Base-by-base conservation (phyloP, 2,329 filamentous ascomycete genomes). In the Chaetomium sp. region DNA sequence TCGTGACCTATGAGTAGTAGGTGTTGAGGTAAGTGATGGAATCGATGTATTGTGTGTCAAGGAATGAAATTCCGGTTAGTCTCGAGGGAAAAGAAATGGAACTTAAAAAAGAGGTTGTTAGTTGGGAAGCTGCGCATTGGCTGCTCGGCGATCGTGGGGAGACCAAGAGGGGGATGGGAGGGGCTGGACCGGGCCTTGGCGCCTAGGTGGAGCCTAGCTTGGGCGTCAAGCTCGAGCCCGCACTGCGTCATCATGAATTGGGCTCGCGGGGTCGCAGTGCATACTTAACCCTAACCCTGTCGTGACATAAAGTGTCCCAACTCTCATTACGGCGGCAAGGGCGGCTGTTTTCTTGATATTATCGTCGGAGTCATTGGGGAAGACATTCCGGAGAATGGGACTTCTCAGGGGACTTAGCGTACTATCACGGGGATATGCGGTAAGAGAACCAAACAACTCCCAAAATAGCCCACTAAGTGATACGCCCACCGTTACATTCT, bases 1-100 rank as follows among this genome's bases (percentile, higher is more conserved):
- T 52, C 43, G 32, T 48, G 52, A 51, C 59, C 53, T 61, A 52
- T 56, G 54, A 57, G 57, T 55, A 56, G 58, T 51, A 45, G 59
- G 61, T 55, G 57, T 57, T 53, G 59, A 57, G 57, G 6, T 40
- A 33, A 32, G 37, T 37, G 36, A 50, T 46, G 54, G 54, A 19
- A 27, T 27, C 19, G 3, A 27, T 27, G 19, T 27, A 27, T 27
- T 27, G 19, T 27, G 19, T 27, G 19, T 27, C 19, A 27, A 27
- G 19, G 19, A 27, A 27, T 27, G 19, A 27, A 27, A 27, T 27
- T 27, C 19, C 19, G 19, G 19, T 27, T 27, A 27, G 19, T 27
- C 19, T 27, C 19, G 19, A 27, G 19, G 19, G 19, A 27, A 27
- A 32, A 44, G 32, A n/a, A 54, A 53, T 57, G 46, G 41, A 49